Evolutionary conservation across 495 filamentous ascomycete genomes (phyloP).

Genomic region (Lepraria neglecta): DNA sequence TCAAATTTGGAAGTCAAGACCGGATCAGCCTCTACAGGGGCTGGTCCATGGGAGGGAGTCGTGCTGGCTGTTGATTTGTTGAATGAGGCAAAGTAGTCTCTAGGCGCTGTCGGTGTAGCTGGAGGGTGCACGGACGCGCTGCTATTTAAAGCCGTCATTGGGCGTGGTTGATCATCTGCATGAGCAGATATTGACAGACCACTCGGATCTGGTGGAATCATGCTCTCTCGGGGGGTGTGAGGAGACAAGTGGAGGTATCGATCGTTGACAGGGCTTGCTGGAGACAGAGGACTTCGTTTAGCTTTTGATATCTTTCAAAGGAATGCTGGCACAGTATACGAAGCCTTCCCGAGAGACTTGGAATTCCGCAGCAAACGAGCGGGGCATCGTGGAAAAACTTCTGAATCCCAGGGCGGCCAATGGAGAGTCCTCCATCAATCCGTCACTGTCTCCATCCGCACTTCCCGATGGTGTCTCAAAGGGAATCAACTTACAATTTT

Average conservation of each 20-base stretch:
- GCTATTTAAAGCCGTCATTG: conserved; percentile 38
- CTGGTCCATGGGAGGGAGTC: conserved; percentile 50
- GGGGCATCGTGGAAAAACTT: conserved; percentile 26
- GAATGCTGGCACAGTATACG: conserved; percentile 31
- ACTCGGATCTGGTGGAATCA: conserved; percentile 75
- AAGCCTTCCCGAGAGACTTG: conserved; percentile 31
- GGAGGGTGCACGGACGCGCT: conserved; percentile 50
- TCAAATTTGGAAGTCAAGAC: conserved; percentile 65
- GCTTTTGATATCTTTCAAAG: conserved; percentile 35
- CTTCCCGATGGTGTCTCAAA: conserved; percentile 25
- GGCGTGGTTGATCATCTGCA: conserved; percentile 39
- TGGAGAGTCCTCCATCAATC: conserved; percentile 35
- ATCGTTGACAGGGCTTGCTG: conserved; percentile 49
- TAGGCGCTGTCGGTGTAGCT: conserved; percentile 72
- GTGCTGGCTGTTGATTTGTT: conserved; percentile 43
- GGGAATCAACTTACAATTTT: conserved; percentile 34
- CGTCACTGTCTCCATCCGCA: conserved; percentile 30
- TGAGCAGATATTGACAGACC: conserved; percentile 67
- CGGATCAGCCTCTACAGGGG: conserved; percentile 62
- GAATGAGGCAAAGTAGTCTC: conserved; percentile 50
- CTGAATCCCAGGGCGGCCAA: conserved; percentile 31
- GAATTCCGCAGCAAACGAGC: conserved; percentile 34
- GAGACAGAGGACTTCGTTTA: conserved; percentile 40
- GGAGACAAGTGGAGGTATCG: conserved; percentile 55
- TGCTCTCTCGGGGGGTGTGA: conserved; percentile 68